phyloP scores from a whole-genome alignment of 1,139 yeast genomes.

The Saccharomyces uvarum region DNA sequence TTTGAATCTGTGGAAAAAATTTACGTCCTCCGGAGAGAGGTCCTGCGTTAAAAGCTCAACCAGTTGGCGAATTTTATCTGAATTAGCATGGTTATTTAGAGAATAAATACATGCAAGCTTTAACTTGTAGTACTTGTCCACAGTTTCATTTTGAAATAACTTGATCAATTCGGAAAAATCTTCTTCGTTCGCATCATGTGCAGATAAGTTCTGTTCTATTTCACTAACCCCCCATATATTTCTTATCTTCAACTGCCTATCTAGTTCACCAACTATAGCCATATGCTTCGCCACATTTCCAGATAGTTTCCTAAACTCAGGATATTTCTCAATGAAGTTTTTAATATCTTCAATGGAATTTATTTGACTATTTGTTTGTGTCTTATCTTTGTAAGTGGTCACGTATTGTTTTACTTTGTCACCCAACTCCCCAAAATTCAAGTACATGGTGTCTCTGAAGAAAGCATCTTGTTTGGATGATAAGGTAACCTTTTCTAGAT shows the following conservation, averaged over 20 bases:
- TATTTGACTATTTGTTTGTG: slow-evolving; percentile 63
- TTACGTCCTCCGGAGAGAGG: slow-evolving; percentile 24
- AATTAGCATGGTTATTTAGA: slow-evolving; percentile 48
- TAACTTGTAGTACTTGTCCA: slow-evolving; percentile 41
- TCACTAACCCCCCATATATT: slow-evolving; percentile 83
- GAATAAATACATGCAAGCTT: slow-evolving; percentile 67
- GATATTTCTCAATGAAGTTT: slow-evolving; percentile 81
- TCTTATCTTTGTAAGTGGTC: slow-evolving; percentile 65
- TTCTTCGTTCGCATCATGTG: slow-evolving; percentile 50
- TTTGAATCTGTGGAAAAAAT: slow-evolving; percentile 24
- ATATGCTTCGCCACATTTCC: slow-evolving; percentile 92
- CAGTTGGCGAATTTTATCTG: slow-evolving; percentile 7
- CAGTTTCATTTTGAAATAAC: slow-evolving; percentile 31
- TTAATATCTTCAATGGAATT: slow-evolving; percentile 83
- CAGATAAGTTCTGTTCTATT: slow-evolving; percentile 75
- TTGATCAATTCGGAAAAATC: slow-evolving; percentile 44
- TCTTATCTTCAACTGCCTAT: slow-evolving; percentile 51
- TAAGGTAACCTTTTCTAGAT: slow-evolving; percentile 53
- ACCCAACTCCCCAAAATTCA: slow-evolving; percentile 91
- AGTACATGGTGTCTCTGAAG: slow-evolving; percentile 69
- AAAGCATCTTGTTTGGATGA: slow-evolving; percentile 67
- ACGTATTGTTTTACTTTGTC: slow-evolving; percentile 83
- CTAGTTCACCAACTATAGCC: slow-evolving; percentile 79
- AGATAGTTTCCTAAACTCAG: slow-evolving; percentile 82
- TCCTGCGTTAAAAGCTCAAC: slow-evolving; percentile 14